These are phyloP conservation scores for Heracleum sosnowskyi DNA, from an alignment of 129 eudicot species.

Conservation along the genomic window DNA sequence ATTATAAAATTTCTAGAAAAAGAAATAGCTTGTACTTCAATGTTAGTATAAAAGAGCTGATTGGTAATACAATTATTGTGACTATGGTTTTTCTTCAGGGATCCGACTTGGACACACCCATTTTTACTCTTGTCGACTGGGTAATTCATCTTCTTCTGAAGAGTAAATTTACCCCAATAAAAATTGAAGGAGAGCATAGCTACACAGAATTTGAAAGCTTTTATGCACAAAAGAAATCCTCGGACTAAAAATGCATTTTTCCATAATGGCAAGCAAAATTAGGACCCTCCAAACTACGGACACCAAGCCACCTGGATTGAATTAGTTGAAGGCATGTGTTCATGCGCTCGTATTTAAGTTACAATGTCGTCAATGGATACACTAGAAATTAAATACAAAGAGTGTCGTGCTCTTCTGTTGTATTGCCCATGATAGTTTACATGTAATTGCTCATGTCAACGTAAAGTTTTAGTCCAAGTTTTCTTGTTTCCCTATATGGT, in stretches of 20 bases:
- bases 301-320: neutral
- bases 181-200: neutral
- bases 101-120: neutral
- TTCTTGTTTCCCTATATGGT: neutral
- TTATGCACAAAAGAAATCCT: neutral
- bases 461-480: neutral
- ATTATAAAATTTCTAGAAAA: too few relatives aligned
- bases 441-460: neutral
- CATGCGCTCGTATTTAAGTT: neutral
- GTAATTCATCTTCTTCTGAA: neutral
- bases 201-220: neutral
- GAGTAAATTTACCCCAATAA: neutral
- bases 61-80: neutral
- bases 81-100: neutral
- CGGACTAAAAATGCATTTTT: neutral
- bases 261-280: neutral
- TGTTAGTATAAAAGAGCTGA: neutral
- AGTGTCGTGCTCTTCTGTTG: neutral
- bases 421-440: neutral
- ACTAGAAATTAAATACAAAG: neutral
- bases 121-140: neutral
- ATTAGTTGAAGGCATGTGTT: neutral
- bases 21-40: neutral
- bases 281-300: neutral
- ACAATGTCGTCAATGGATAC: neutral